These are phyloP conservation scores for Albifimbria verrucaria DNA, from an alignment of 2,329 filamentous ascomycete species.

Conservation along the genomic window DNA sequence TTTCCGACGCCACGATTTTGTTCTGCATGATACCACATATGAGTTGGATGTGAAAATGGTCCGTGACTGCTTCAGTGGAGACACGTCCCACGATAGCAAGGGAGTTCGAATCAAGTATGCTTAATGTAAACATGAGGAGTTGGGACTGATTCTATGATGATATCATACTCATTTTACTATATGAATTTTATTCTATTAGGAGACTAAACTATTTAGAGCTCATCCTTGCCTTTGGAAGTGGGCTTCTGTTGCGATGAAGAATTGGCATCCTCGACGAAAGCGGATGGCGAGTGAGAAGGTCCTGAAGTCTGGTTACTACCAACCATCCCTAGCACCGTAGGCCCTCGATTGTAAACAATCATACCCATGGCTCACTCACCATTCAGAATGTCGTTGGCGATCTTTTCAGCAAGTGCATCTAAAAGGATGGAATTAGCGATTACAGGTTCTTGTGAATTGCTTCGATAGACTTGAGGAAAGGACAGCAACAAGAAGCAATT, in stretches of 20 bases:
- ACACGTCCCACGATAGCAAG: neutral
- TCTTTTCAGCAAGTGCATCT: constrained; percentile 2
- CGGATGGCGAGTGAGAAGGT: neutral
- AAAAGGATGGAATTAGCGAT: neutral
- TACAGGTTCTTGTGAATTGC: no score
- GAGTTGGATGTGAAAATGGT: neutral
- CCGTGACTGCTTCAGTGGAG: neutral
- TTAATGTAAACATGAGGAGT: neutral
- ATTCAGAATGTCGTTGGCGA: neutral
- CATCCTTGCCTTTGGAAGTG: neutral
- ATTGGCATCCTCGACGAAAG: neutral
- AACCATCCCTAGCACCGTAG: neutral
- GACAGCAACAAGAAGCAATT: no score
- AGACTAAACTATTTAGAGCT: neutral
- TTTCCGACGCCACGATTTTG: neutral
- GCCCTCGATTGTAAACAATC: neutral
- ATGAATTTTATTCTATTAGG: neutral
- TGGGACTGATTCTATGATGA: neutral
- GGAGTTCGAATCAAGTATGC: neutral
- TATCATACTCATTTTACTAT: no score
- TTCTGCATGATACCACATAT: neutral
- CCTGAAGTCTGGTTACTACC: neutral
- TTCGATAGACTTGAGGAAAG: no score
- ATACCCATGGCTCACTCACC: neutral
- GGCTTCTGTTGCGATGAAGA: neutral